phyloP scores from a whole-genome alignment of 164 flowering plant species.

The Saururus chinensis region DNA sequence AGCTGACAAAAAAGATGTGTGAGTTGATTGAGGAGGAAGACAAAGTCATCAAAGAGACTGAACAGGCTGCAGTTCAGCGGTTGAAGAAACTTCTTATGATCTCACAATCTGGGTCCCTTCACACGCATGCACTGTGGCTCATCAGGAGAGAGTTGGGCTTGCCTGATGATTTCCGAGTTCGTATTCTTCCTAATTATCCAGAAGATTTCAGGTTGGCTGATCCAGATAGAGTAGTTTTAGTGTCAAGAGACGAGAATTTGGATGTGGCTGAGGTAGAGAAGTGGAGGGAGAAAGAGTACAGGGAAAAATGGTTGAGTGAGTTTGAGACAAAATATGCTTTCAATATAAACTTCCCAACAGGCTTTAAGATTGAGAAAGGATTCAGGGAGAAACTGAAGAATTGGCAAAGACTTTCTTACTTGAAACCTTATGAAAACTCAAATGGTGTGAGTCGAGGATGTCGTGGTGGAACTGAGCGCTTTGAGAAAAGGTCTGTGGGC shows the following conservation, averaged over 20 bases:
- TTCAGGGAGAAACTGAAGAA: slow-evolving; percentile 51
- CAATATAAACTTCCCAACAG: slow-evolving; percentile 68
- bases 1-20: slow-evolving; percentile 26
- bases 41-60: slow-evolving; percentile 24
- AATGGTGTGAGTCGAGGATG: neutral
- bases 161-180: slow-evolving; percentile 60
- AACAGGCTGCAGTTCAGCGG: slow-evolving; percentile 29
- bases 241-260: slow-evolving; percentile 37
- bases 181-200: slow-evolving; percentile 44
- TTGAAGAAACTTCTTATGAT: slow-evolving; percentile 69
- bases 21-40: slow-evolving; percentile 48
- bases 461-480: slow-evolving; percentile 57
- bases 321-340: slow-evolving; percentile 74
- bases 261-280: slow-evolving; percentile 55
- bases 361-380: slow-evolving; percentile 57
- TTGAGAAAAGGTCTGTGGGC: slow-evolving; percentile 75
- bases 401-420: slow-evolving; percentile 79
- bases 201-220: slow-evolving; percentile 45
- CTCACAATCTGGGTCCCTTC: slow-evolving; percentile 48
- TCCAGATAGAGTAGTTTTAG: slow-evolving; percentile 55
- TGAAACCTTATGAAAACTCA: slow-evolving; percentile 49
- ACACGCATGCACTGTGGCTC: slow-evolving; percentile 64
- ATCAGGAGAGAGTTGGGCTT: slow-evolving; percentile 66
- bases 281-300: slow-evolving; percentile 79
- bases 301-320: slow-evolving; percentile 87